Percentiles rank a stretch among this genome's conserved stretches.
phyloP scores from a whole-genome alignment of 257 asterid genomes.

The Vinca minor region DNA sequence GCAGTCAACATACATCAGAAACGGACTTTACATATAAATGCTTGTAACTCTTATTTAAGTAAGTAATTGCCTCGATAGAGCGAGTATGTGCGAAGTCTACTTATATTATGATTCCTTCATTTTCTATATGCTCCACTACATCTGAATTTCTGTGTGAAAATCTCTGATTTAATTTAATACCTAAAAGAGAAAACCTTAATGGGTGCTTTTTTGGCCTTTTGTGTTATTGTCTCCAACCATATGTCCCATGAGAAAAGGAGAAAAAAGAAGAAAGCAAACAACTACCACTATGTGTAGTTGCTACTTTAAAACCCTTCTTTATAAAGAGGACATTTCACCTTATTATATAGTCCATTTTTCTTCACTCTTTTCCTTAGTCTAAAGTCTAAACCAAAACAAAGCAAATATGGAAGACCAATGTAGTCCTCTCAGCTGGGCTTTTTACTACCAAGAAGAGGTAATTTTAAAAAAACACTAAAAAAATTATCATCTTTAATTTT shows the following conservation, averaged over 20 bases:
- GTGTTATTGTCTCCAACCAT: constrained; percentile 53
- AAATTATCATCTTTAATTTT: no score
- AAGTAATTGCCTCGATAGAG: no score
- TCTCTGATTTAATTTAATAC: no score
- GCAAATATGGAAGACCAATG: constrained; percentile 67
- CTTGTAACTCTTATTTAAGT: no score
- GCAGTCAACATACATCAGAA: no score
- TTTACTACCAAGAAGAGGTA: constrained; percentile 72
- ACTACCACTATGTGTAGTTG: background rate
- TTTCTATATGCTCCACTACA: no score
- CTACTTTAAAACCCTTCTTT: constrained; percentile 30
- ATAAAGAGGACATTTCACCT: constrained; percentile 39
- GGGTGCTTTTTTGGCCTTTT: constrained; percentile 60
- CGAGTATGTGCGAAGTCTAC: no score
- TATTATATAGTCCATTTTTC: constrained; percentile 29
- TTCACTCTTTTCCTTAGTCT: constrained; percentile 29
- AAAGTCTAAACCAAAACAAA: constrained; percentile 13
- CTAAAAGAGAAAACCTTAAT: no score
- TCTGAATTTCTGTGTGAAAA: no score
- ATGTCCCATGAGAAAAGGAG: constrained; percentile 37
- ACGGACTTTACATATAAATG: no score
- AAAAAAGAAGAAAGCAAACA: constrained; percentile 13
- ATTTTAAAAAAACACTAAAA: no score
- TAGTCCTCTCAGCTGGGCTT: constrained; percentile 71
- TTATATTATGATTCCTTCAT: no score